Evolutionary conservation across 495 filamentous ascomycete species (phyloP).

Genomic region (Neurospora tetrasperma): DNA sequence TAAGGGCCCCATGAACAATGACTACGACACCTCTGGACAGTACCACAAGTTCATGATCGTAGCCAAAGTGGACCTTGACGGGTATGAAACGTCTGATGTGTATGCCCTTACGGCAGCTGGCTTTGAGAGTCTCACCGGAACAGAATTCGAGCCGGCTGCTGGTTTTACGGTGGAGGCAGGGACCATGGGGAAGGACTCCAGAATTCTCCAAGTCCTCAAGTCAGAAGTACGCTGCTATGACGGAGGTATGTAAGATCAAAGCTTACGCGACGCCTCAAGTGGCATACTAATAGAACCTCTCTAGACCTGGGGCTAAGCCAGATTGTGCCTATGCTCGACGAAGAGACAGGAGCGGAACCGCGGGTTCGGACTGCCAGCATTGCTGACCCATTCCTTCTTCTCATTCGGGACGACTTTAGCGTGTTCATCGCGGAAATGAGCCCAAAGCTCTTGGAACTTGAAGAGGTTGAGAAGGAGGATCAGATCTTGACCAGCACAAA

Average conservation of each 20-base stretch:
- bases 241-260: conserved; percentile 49
- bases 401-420: conserved; percentile 73
- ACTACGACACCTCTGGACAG: conserved; percentile 41
- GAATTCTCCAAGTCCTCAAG: conserved; percentile 75
- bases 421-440: conserved; percentile 58
- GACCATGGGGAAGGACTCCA: conserved; percentile 58
- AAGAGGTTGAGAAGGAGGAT: conserved; percentile 60
- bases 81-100: conserved; percentile 47
- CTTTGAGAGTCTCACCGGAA: conserved; percentile 54
- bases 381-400: conserved; percentile 74
- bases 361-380: conserved; percentile 74
- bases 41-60: conserved; percentile 63
- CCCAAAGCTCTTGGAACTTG: conserved; percentile 47
- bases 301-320: conserved; percentile 78
- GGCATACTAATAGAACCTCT: conserved; percentile 14
- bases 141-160: conserved; percentile 83
- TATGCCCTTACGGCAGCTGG: conserved; percentile 51
- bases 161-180: conserved; percentile 76
- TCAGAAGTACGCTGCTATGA: conserved; percentile 83
- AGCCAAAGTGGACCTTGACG: conserved; percentile 47
- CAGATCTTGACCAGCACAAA: conserved; percentile 42
- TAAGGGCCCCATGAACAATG: conserved; percentile 39
- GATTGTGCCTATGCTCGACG: conserved; percentile 83
- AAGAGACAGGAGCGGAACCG: conserved; percentile 67
- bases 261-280: conserved; percentile 8